Percentiles rank a stretch among this genome's conserved stretches.
Evolutionary conservation across 2,329 filamentous ascomycete genomes (phyloP).

Genomic region (Apiospora marii): DNA sequence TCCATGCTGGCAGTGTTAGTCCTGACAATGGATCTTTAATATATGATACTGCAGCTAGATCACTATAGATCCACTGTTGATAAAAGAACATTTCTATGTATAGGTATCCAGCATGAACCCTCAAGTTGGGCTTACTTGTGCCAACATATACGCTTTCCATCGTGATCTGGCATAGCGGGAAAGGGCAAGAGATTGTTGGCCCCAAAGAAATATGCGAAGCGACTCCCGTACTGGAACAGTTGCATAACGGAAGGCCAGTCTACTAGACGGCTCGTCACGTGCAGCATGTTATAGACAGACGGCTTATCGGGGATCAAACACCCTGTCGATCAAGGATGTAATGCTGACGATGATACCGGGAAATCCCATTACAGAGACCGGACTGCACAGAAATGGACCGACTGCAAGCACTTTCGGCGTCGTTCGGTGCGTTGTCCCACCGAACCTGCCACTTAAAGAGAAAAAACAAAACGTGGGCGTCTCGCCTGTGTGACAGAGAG

Average conservation of each 20-base stretch:
- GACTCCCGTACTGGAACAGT: not conserved
- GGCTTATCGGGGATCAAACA: conserved; percentile 13
- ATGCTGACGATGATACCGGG: conserved; percentile 16
- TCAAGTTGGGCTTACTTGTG: not conserved
- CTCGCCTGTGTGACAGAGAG: conserved; percentile 16
- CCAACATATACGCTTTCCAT: not conserved
- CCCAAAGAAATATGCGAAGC: not conserved
- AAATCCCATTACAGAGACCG: not conserved
- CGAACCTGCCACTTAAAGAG: not conserved
- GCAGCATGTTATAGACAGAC: not conserved
- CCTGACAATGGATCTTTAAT: not conserved
- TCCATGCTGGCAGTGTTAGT: not conserved
- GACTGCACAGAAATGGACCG: not conserved
- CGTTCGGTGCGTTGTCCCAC: not conserved
- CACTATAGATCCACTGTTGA: not conserved
- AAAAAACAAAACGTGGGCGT: conserved; percentile 16
- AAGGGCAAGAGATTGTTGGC: too few relatives aligned
- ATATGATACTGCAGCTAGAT: not conserved
- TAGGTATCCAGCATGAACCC: too few relatives aligned
- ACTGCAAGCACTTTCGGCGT: not conserved
- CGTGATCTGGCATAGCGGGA: not conserved
- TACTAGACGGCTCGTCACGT: not conserved
- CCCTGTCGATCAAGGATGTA: not conserved
- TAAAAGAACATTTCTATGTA: not conserved
- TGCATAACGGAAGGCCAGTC: not conserved